Conservation (phyloP, 2,329 filamentous ascomycete genomes). For the Penicillium brasilianum region DNA sequence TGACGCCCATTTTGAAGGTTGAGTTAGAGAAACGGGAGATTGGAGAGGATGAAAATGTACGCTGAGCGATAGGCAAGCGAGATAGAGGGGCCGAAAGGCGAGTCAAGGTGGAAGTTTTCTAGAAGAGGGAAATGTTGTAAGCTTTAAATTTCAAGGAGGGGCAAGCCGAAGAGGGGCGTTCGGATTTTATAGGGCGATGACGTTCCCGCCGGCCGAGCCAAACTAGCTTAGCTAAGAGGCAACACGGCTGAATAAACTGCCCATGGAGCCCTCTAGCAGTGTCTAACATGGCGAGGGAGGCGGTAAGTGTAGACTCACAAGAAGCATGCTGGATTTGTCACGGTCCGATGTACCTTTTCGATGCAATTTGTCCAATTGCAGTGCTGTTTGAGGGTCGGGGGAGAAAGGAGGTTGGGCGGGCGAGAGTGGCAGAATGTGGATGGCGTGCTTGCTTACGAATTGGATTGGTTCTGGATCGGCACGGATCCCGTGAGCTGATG, state of each 20-base stretch:
- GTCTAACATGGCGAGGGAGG: too few relatives aligned
- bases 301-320: slow-evolving; percentile 22
- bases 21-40: slow-evolving; percentile 24
- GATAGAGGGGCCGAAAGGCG: slow-evolving; percentile 16
- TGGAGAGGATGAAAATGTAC: too few relatives aligned
- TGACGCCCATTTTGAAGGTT: slow-evolving; percentile 34
- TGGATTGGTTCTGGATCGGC: slow-evolving; percentile 18
- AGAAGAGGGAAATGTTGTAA: slow-evolving; percentile 21
- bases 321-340: slow-evolving; percentile 26
- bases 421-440: slow-evolving; percentile 27
- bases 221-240: slow-evolving; percentile 30
- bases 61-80: neutral
- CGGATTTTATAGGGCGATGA: slow-evolving; percentile 41
- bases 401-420: slow-evolving; percentile 26
- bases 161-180: slow-evolving; percentile 27
- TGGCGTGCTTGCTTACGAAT: slow-evolving; percentile 47
- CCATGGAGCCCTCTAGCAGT: neutral
- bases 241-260: slow-evolving; percentile 34
- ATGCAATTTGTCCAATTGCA: slow-evolving; percentile 19
- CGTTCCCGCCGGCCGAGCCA: slow-evolving; percentile 26
- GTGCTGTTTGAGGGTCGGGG: slow-evolving; percentile 22
- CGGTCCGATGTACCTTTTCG: slow-evolving; percentile 4
- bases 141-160: slow-evolving; percentile 24
- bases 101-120: slow-evolving; percentile 22
- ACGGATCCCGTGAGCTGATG: neutral